Conservation (phyloP, 108 stramenopile genomes). For the Skeletonema menzelii region DNA sequence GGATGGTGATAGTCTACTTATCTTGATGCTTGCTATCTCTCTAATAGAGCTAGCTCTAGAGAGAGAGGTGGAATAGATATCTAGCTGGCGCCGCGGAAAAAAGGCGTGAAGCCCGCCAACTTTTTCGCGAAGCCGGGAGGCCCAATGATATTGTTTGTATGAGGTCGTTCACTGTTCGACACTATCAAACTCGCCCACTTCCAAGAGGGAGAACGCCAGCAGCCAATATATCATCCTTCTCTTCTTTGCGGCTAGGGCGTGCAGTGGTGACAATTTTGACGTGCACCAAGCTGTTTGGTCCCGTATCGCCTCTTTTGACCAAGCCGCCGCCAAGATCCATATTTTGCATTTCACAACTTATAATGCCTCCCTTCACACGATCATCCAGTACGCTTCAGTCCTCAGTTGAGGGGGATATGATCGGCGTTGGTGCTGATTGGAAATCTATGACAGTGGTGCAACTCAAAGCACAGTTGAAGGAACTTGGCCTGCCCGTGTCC, state of each 20-base stretch:
- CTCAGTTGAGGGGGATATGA: not conserved
- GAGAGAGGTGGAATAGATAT: too few relatives aligned
- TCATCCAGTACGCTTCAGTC: conserved; percentile 9
- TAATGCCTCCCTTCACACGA: conserved; percentile 37
- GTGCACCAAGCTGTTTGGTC: conserved; percentile 11
- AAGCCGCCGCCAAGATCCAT: not conserved
- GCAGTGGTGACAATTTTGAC: too few relatives aligned
- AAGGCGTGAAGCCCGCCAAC: too few relatives aligned
- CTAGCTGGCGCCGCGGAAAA: too few relatives aligned
- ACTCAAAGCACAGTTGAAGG: conserved; percentile 25
- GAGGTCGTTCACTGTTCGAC: too few relatives aligned
- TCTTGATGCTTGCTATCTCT: too few relatives aligned
- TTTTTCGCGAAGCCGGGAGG: too few relatives aligned
- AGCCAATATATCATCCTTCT: not conserved
- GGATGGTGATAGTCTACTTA: too few relatives aligned
- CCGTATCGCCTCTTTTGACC: not conserved
- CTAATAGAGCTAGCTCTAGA: too few relatives aligned
- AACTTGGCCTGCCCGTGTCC: conserved; percentile 20
- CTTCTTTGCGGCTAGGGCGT: not conserved
- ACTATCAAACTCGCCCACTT: too few relatives aligned
- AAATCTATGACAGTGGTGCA: conserved; percentile 24
- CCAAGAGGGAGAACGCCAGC: not conserved
- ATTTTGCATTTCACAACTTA: not conserved
- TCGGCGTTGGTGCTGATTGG: not conserved
- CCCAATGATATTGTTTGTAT: too few relatives aligned